Evolutionary conservation across 192 early-diverging fungal species (phyloP).

Genomic region (Podila horticola): DNA sequence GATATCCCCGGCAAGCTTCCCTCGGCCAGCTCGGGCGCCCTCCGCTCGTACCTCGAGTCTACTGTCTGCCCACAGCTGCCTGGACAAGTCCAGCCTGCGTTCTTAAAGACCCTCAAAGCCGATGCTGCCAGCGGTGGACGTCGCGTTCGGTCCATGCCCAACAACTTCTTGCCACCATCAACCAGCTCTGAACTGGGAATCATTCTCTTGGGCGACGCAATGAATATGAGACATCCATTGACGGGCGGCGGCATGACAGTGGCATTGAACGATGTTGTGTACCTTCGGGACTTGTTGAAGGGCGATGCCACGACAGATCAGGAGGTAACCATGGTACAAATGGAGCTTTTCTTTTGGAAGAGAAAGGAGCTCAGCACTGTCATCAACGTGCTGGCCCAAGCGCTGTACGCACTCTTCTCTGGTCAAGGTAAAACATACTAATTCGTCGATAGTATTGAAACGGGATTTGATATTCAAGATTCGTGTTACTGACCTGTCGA

Average conservation of each 20-base stretch:
- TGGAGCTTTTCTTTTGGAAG: slow-evolving; percentile 80
- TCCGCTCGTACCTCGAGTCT: slow-evolving; percentile 69
- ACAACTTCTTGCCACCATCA: slow-evolving; percentile 88
- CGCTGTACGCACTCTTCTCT: slow-evolving; percentile 91
- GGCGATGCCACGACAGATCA: slow-evolving; percentile 57
- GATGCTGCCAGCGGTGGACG: slow-evolving; percentile 23
- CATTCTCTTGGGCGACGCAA: slow-evolving; percentile 92
- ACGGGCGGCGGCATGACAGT: slow-evolving; percentile 99
- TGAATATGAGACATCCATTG: slow-evolving; percentile 96
- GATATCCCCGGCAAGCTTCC: slow-evolving; percentile 94
- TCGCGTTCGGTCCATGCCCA: slow-evolving; percentile 88
- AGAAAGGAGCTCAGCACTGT: slow-evolving; percentile 75
- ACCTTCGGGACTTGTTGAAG: slow-evolving; percentile 70
- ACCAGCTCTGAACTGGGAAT: slow-evolving; percentile 78
- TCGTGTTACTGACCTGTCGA: not conserved
- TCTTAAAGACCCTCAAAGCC: slow-evolving; percentile 75
- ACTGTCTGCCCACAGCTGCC: slow-evolving; percentile 79
- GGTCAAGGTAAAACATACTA: no score
- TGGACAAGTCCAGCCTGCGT: slow-evolving; percentile 62
- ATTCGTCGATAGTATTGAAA: no score
- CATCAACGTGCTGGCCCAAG: slow-evolving; percentile 93
- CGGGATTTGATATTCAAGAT: no score
- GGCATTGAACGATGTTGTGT: slow-evolving; percentile 90
- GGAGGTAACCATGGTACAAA: slow-evolving; percentile 58
- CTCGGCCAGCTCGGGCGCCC: slow-evolving; percentile 69